Conservation (phyloP, 805 yeast genomes). For the Saccharomyces mikatae region DNA sequence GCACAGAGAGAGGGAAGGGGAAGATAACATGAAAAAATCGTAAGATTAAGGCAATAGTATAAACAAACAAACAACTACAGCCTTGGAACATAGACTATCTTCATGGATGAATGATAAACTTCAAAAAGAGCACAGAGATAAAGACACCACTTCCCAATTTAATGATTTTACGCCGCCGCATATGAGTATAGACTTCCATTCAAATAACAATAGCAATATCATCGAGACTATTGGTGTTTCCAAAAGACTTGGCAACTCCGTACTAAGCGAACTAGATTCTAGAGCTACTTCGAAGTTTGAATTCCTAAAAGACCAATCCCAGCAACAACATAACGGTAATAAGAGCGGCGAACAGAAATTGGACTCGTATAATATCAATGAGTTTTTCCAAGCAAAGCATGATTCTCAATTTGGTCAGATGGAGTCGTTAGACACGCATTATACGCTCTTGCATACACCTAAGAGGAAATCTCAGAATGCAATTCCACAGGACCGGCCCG, state of each 20-base stretch:
- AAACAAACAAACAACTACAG: neutral
- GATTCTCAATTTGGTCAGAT: constrained; percentile 23
- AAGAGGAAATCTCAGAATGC: constrained; percentile 3
- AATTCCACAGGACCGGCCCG: constrained; percentile 1
- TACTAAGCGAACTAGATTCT: constrained; percentile 29
- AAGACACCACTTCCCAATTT: neutral
- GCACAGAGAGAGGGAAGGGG: neutral
- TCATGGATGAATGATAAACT: constrained; percentile 12
- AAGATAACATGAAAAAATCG: neutral
- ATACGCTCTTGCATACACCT: constrained; percentile 15
- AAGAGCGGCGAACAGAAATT: neutral
- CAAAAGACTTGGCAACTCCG: constrained; percentile 29
- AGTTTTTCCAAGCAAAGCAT: constrained; percentile 16
- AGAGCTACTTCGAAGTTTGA: constrained; percentile 24
- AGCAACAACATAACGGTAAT: neutral
- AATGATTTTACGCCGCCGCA: neutral
- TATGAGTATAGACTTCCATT: constrained; percentile 4
- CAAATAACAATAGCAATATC: constrained; percentile 17
- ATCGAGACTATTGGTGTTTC: constrained; percentile 25
- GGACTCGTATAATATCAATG: neutral
- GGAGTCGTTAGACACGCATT: constrained; percentile 31
- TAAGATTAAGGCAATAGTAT: neutral
- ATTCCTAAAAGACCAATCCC: constrained; percentile 6
- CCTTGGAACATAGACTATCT: neutral
- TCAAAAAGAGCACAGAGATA: neutral